A percentile compares a stretch with the other conserved stretches of the same genome.
phyloP scores from a whole-genome alignment of 176 grass and related monocot genomes.

The Echinochloa phyllopogon region DNA sequence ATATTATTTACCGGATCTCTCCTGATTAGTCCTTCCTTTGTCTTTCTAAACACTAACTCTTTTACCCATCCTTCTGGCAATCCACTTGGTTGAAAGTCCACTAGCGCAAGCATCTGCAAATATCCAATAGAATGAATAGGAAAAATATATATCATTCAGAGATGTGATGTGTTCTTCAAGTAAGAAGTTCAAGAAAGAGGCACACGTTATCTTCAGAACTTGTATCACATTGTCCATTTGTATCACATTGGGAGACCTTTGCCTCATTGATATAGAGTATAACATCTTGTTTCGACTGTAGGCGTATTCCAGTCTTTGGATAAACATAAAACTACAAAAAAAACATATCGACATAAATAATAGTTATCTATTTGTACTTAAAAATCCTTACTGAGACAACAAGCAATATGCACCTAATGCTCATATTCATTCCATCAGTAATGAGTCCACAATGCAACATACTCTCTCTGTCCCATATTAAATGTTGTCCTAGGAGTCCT shows the following conservation, averaged over 20 bases:
- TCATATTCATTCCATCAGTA: background rate
- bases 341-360: background rate
- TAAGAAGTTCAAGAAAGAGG: background rate
- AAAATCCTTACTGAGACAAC: background rate
- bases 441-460: background rate
- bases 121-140: background rate
- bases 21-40: constrained; percentile 24
- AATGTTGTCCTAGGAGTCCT: no score
- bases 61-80: constrained; percentile 53
- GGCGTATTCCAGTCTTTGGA: background rate
- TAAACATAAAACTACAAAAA: constrained; percentile 47
- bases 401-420: background rate
- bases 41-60: constrained; percentile 39
- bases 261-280: constrained; percentile 39
- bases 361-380: no score
- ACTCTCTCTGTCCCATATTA: no score
- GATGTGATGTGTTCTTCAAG: background rate
- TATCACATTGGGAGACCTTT: constrained; percentile 21
- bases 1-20: constrained; percentile 50
- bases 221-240: constrained; percentile 36
- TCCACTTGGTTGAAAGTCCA: constrained; percentile 43
- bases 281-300: constrained; percentile 49
- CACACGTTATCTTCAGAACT: constrained; percentile 26
- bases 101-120: constrained; percentile 45
- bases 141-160: background rate